Evolutionary conservation across 2,329 filamentous ascomycete genomes (phyloP).

Genomic region (Talaromyces sp.): DNA sequence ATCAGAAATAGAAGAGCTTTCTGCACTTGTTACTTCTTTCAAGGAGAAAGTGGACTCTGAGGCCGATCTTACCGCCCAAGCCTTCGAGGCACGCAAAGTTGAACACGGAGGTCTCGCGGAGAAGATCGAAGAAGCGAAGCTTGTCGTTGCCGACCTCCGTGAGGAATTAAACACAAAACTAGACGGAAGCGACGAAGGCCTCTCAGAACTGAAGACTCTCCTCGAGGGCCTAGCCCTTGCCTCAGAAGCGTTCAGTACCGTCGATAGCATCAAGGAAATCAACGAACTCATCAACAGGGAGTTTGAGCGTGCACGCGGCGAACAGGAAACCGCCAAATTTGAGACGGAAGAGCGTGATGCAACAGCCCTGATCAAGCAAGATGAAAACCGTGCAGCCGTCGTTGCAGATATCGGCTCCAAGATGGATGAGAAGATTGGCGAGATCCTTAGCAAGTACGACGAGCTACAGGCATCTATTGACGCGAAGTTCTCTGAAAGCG

Average conservation of each 20-base stretch:
- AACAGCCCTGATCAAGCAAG: constrained; percentile 54
- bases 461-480: constrained; percentile 73
- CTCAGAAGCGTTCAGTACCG: constrained; percentile 41
- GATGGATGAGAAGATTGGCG: constrained; percentile 72
- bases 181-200: constrained; percentile 65
- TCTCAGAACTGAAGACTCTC: constrained; percentile 54
- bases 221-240: constrained; percentile 66
- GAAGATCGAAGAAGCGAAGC: constrained; percentile 73
- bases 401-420: constrained; percentile 52
- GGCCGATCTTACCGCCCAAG: constrained; percentile 69
- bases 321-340: constrained; percentile 75
- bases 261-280: constrained; percentile 65
- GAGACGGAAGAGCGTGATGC: constrained; percentile 63
- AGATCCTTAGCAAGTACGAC: constrained; percentile 82
- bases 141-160: constrained; percentile 72
- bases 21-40: constrained; percentile 66
- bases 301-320: constrained; percentile 79
- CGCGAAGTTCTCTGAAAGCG: constrained; percentile 66
- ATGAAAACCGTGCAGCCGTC: constrained; percentile 53
- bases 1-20: constrained; percentile 67
- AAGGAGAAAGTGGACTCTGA: constrained; percentile 60
- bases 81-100: constrained; percentile 76
- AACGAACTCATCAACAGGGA: constrained; percentile 74
- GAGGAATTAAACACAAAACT: constrained; percentile 72
- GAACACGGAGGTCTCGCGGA: constrained; percentile 77